Evolutionary conservation across 345 rosid genomes (phyloP).

Genomic region (Lepidium africanum): DNA sequence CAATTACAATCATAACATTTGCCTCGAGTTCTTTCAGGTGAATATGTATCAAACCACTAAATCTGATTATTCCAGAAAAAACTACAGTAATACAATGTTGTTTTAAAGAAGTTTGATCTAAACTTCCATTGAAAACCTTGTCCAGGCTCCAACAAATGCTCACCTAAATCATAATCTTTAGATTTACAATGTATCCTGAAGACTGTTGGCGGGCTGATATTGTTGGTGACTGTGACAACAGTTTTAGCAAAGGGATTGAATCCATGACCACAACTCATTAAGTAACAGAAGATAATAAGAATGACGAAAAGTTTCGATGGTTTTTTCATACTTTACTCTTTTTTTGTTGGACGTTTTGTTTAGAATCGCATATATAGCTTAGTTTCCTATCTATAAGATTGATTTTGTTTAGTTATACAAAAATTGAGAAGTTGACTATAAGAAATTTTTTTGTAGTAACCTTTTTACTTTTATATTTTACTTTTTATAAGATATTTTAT

Average conservation of each 20-base stretch:
- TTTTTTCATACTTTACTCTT: not conserved
- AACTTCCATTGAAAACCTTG: constrained; percentile 5
- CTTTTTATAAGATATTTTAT: too few relatives aligned
- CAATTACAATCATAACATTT: not conserved
- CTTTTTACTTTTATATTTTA: too few relatives aligned
- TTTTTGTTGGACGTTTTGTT: not conserved
- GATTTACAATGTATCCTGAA: constrained; percentile 18
- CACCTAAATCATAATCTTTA: constrained; percentile 2
- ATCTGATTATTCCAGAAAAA: not conserved
- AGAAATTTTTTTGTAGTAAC: too few relatives aligned
- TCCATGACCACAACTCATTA: not conserved
- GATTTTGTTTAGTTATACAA: too few relatives aligned
- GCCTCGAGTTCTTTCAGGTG: not conserved
- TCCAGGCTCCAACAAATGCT: not conserved
- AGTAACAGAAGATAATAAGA: not conserved
- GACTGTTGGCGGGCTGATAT: not conserved
- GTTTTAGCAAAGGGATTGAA: not conserved
- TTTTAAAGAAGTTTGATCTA: not conserved
- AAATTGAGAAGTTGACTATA: too few relatives aligned
- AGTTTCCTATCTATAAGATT: not conserved
- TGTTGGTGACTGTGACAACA: constrained; percentile 1
- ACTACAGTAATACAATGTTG: not conserved
- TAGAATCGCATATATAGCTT: not conserved
- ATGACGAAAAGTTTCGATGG: not conserved
- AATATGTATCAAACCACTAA: not conserved